These are phyloP conservation scores for Oleoguttula mirabilis DNA, from an alignment of 495 filamentous ascomycete genomes.

Conservation along the genomic window DNA sequence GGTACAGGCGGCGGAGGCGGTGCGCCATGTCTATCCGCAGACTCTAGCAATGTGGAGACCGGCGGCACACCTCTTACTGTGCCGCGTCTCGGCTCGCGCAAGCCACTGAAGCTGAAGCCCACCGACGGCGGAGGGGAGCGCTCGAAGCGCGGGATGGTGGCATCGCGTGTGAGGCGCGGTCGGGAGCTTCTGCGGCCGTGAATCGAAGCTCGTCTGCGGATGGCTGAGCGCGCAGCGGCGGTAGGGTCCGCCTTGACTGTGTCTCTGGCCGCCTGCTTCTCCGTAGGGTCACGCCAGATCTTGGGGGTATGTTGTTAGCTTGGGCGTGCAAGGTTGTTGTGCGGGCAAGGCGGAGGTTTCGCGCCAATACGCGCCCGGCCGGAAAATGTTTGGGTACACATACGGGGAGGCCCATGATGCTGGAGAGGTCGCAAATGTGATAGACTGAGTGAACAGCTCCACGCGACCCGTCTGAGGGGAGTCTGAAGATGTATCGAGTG, in stretches of 20 bases:
- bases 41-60: slow-evolving; percentile 17
- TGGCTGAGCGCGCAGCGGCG: slow-evolving; percentile 56
- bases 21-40: slow-evolving; percentile 3
- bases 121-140: slow-evolving; percentile 1
- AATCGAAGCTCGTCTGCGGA: slow-evolving; percentile 35
- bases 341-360: not conserved
- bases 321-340: not conserved
- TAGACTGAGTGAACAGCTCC: no score
- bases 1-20: slow-evolving; percentile 9
- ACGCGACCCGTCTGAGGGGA: no score
- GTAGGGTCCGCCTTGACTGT: slow-evolving; percentile 44
- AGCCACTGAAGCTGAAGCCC: slow-evolving; percentile 16
- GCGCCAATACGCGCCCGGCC: no score
- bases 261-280: slow-evolving; percentile 36
- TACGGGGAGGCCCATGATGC: no score
- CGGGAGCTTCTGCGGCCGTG: slow-evolving; percentile 11
- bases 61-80: slow-evolving; percentile 11
- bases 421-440: no score
- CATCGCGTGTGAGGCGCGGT: slow-evolving; percentile 12
- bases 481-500: no score
- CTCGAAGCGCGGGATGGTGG: slow-evolving; percentile 1
- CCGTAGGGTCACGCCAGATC: slow-evolving; percentile 45
- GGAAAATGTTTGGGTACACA: no score
- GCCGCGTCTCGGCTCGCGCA: slow-evolving; percentile 13
- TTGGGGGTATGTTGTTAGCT: slow-evolving; percentile 30